Base-by-base conservation (phyloP, 1,284 basidiomycete species). In the Mycosarcoma mackinlayi region DNA sequence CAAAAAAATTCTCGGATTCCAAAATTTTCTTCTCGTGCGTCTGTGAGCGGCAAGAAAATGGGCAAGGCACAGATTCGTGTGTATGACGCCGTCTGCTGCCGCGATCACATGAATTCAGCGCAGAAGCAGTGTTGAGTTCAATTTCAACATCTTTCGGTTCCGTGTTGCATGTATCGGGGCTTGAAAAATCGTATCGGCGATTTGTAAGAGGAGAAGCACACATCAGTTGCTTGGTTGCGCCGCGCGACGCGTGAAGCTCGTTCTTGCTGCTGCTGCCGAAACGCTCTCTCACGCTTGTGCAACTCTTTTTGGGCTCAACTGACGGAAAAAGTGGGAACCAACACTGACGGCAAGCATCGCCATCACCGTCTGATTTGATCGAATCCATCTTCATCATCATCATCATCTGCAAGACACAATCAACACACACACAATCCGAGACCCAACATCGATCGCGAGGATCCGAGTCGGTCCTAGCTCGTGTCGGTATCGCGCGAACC, bases 21-120 rank as follows among this genome's bases (percentile, higher is more conserved):
- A 48, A 66, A 65, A 49, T 61, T 60, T 65, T 55, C 54, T 58
- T 55, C 62, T 64, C 57, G 63, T 66, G 63, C 63, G 63, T 66
- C 49, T 60, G 48, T 40, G 18, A 6, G 19, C 3, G 33, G 16
- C 14, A n/a, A n/a, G n/a, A 40, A n/a, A 18, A 19, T 21, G 4
- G 18, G 8, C 9, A 19, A 35, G 31, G 24, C 9, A 10, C 13
- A 19, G 33, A 21, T 9, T 18, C 9, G 6, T 2, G 6, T 24
- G 33, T 5, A 30, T 33, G 35, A 30, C n/a, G 61, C 61, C 45
- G 44, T 54, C 45, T 64, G 61, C 61, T 58, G 55, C 54, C 46
- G 45, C 45, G 56, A 60, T 49, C 55, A 60, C 59, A n/a, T n/a
- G n/a, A 56, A 21, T 10, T 19, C 21, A 23, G 21, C 31, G 13